These are phyloP conservation scores for Diaporthe citri DNA, from an alignment of 2,329 filamentous ascomycete species.

Conservation along the genomic window DNA sequence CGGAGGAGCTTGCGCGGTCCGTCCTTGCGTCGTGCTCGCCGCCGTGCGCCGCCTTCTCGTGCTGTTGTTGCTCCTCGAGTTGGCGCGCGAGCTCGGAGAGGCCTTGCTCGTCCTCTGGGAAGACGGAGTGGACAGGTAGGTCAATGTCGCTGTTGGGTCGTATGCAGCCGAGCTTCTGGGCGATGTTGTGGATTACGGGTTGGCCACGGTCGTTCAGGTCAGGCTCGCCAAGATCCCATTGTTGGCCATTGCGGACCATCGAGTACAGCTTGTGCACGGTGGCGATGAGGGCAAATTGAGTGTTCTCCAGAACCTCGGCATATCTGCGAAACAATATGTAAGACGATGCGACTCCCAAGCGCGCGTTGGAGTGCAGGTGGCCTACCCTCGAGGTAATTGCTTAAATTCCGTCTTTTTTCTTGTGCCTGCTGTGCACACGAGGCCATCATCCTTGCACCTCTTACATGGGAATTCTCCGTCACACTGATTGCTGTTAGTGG, in stretches of 20 bases:
- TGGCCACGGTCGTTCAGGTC: slow-evolving; percentile 73
- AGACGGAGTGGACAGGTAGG: slow-evolving; percentile 68
- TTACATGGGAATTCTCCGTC: slow-evolving; percentile 76
- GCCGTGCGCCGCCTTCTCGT: slow-evolving; percentile 51
- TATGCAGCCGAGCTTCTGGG: slow-evolving; percentile 73
- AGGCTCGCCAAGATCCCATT: slow-evolving; percentile 73
- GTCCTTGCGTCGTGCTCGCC: slow-evolving; percentile 52
- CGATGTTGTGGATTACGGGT: slow-evolving; percentile 75
- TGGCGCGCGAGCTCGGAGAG: slow-evolving; percentile 68
- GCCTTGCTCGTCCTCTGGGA: slow-evolving; percentile 72
- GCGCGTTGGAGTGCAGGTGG: slow-evolving; percentile 34
- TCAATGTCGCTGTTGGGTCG: slow-evolving; percentile 72
- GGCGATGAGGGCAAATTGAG: slow-evolving; percentile 73
- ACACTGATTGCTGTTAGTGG: slow-evolving; percentile 58
- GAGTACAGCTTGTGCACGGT: slow-evolving; percentile 75
- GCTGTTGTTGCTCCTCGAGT: slow-evolving; percentile 61
- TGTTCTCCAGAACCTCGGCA: slow-evolving; percentile 75
- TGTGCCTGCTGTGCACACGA: slow-evolving; percentile 73
- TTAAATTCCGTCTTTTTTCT: slow-evolving; percentile 79
- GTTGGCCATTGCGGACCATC: slow-evolving; percentile 70
- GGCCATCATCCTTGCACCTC: slow-evolving; percentile 74
- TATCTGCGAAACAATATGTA: slow-evolving; percentile 57
- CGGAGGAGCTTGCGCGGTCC: slow-evolving; percentile 67
- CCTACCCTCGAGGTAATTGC: slow-evolving; percentile 72
- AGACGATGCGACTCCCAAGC: slow-evolving; percentile 31